Evolutionary conservation across 2,329 filamentous ascomycete genomes (phyloP).

Genomic region (Pseudohalonectria lignicola): DNA sequence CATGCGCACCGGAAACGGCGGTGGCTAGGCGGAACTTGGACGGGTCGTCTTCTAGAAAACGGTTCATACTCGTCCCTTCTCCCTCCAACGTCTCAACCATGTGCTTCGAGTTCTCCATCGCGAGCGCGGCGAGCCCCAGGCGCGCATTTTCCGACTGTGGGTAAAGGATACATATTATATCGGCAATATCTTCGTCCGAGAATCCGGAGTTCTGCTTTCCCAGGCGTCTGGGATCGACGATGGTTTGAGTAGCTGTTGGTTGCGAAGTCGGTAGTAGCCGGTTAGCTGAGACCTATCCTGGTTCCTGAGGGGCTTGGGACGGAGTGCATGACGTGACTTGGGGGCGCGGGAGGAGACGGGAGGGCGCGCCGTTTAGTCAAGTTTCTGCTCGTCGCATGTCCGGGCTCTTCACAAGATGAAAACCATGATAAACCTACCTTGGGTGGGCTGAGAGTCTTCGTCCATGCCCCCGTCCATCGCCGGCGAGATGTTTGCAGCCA

Average conservation of each 20-base stretch:
- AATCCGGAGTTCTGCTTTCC: conserved; percentile 77
- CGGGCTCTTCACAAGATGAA: too few relatives aligned
- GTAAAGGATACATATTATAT: conserved; percentile 82
- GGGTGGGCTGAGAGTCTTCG: conserved; percentile 1
- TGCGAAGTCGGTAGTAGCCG: background rate
- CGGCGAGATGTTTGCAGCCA: too few relatives aligned
- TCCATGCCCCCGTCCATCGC: conserved; percentile 1
- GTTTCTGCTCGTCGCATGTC: too few relatives aligned
- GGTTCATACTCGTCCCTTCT: conserved; percentile 38
- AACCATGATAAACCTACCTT: conserved; percentile 1
- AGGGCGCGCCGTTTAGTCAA: too few relatives aligned
- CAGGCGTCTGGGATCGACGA: conserved; percentile 68
- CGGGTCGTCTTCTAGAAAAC: conserved; percentile 37
- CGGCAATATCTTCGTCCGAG: conserved; percentile 69
- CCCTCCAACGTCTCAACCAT: conserved; percentile 31
- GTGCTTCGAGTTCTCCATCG: conserved; percentile 33
- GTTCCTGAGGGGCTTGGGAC: too few relatives aligned
- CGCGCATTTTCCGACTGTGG: conserved; percentile 66
- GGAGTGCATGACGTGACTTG: too few relatives aligned
- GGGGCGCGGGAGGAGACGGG: too few relatives aligned
- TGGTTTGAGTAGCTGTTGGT: conserved; percentile 59
- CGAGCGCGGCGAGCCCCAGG: conserved; percentile 50
- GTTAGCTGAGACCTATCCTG: too few relatives aligned
- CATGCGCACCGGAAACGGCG: conserved; percentile 42
- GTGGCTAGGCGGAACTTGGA: conserved; percentile 39